A percentile compares a stretch with the other conserved stretches of the same genome.
Conservation (phyloP, 1,284 basidiomycete genomes). For the Coniferiporia weirii region DNA sequence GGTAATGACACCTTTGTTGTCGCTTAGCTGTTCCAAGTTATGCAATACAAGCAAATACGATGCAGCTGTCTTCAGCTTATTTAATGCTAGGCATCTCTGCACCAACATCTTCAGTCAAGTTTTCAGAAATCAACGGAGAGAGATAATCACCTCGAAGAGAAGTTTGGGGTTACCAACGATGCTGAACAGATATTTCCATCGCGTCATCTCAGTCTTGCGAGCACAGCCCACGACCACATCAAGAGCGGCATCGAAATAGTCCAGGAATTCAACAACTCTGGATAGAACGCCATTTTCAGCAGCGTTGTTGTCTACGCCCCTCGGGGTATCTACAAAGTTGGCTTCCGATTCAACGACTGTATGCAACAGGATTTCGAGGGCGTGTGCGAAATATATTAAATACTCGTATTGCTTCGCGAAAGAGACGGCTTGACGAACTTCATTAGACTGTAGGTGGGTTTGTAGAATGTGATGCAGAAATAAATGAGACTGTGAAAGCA, state of each 20-base stretch:
- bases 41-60: conserved; percentile 93
- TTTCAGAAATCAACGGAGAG: neutral
- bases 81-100: conserved; percentile 72
- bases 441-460: conserved; percentile 71
- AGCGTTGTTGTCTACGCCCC: conserved; percentile 1
- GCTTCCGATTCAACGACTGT: conserved; percentile 91
- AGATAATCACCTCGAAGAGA: conserved; percentile 72
- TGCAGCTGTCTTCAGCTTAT: conserved; percentile 83
- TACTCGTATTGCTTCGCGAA: conserved; percentile 86
- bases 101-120: neutral
- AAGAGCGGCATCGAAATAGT: conserved; percentile 86
- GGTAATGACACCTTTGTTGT: conserved; percentile 72
- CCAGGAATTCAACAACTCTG: conserved; percentile 83
- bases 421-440: conserved; percentile 74
- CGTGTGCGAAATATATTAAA: conserved; percentile 91
- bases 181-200: conserved; percentile 87
- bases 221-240: conserved; percentile 96
- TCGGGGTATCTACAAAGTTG: conserved; percentile 21
- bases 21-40: conserved; percentile 83
- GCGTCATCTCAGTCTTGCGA: conserved; percentile 91
- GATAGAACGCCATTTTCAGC: conserved; percentile 48
- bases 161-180: conserved; percentile 86
- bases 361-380: conserved; percentile 91
- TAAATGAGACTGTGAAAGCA: conserved; percentile 67
- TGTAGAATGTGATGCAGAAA: conserved; percentile 92